A percentile compares a stretch with the other conserved stretches of the same genome.
Evolutionary conservation across 768 basidiomycete species (phyloP).

Genomic region (Multifurca ochricompacta): DNA sequence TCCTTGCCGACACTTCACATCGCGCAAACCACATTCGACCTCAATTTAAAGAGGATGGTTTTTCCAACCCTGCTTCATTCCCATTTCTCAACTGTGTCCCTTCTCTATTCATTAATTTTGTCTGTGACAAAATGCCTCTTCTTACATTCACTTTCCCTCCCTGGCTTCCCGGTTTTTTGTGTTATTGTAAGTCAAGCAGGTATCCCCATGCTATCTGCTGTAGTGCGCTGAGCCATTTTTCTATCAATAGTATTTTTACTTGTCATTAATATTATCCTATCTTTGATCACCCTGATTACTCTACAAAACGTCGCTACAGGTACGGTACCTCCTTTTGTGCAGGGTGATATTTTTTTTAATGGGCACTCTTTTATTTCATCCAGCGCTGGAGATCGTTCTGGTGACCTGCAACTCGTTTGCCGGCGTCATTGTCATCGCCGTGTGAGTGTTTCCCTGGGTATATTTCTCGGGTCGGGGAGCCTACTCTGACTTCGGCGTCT

Average conservation of each 20-base stretch:
- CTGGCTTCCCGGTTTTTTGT: background rate
- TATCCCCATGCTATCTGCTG: background rate
- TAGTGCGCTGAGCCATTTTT: background rate
- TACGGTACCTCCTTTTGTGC: too few species aligned
- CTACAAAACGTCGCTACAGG: background rate
- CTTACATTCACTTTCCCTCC: background rate
- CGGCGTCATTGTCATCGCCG: background rate
- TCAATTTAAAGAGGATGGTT: background rate
- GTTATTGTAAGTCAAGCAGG: conserved; percentile 3
- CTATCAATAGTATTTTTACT: background rate
- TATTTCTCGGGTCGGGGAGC: background rate
- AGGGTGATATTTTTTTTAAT: background rate
- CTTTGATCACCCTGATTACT: background rate
- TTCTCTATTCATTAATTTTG: background rate
- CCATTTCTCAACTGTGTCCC: background rate
- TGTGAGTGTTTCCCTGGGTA: background rate
- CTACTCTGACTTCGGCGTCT: background rate
- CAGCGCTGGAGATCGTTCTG: conserved; percentile 2
- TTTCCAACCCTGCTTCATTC: background rate
- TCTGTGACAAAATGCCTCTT: conserved; percentile 17
- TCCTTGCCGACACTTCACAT: background rate
- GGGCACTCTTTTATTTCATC: background rate
- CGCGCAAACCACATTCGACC: background rate
- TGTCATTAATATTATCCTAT: conserved; percentile 1
- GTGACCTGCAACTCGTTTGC: conserved; percentile 1